These are phyloP conservation scores for Psidium friedrichsthalianum DNA, from an alignment of 345 rosid genomes.

Conservation along the genomic window DNA sequence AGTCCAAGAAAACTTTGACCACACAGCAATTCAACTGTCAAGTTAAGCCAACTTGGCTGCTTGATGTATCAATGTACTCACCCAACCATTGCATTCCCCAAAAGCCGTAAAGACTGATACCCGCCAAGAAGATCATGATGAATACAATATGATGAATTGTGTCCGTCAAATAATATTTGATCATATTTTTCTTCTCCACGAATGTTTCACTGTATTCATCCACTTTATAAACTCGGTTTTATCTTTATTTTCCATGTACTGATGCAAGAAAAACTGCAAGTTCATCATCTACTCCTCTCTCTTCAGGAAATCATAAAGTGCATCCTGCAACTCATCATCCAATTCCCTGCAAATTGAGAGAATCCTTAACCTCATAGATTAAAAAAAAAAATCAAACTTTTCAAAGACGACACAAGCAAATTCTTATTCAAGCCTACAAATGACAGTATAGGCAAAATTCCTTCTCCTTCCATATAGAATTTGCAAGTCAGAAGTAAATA, in stretches of 20 bases:
- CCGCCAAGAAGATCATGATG: neutral
- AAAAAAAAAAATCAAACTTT: neutral
- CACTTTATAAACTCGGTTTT: conserved; percentile 58
- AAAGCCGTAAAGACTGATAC: neutral
- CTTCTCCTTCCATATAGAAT: neutral
- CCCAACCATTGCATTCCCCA: neutral
- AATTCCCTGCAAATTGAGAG: conserved; percentile 48
- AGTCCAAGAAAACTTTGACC: neutral
- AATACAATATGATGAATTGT: neutral
- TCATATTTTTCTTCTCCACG: conserved; percentile 20
- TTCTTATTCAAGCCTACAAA: neutral
- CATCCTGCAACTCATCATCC: conserved; percentile 65
- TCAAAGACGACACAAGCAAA: neutral
- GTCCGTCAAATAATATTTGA: neutral
- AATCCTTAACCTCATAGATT: neutral
- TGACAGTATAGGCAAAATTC: neutral
- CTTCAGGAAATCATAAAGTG: conserved; percentile 53
- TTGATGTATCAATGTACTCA: neutral
- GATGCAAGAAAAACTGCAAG: conserved; percentile 73
- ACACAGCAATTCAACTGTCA: neutral
- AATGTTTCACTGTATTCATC: conserved; percentile 62
- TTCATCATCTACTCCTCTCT: conserved; percentile 53
- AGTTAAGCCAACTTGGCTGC: neutral
- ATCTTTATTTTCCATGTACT: conserved; percentile 61
- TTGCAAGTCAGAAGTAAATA: neutral